Base-by-base conservation (phyloP, 441 rosid genomes). In the Populus trichocarpa region DNA sequence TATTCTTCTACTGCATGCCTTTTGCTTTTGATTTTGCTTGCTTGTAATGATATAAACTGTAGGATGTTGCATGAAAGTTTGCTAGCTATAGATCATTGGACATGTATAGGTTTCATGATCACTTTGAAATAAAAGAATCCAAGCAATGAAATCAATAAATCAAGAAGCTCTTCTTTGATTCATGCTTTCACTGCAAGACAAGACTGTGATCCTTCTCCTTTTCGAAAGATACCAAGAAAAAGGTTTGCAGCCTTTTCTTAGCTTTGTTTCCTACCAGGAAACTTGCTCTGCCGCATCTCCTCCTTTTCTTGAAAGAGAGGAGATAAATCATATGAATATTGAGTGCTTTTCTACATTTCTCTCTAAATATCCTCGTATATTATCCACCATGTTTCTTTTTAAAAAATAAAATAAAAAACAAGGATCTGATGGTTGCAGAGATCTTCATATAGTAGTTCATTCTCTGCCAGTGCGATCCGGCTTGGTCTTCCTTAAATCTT, bases 11-110 rank as follows among this genome's bases (percentile, higher is more conserved):
- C 74, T 72, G 65, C 73, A 46, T 67, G 32, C 46, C 64, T 14
- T 82, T 70, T 74, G 8, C 26, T 46, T 79, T 69, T 23, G 32
- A 40, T 46, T 28, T 73, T 65, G 25, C 72, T 78, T 46, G 26
- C 32, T 3, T 59, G 18, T 42, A 2, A 42, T 59, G 26, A 36
- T 42, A 70, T 25, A 3, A 68, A 13, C 38, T 7, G 30, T 40
- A 18, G 69, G 6, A 6, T 67, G 14, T n/a, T 57, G 32, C 12
- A 22, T 30, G 36, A 64, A 46, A 20, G 33, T 69, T 32, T 59
- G 42, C 75, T 46, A 70, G 75, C 57, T 46, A 38, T 20, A 64
- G 67, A 64, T 64, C 30, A 64, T 64, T 23, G 9, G 67, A n/a
- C 67, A 64, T 22, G 23, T 33, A 33, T 53, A 22, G 50, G 14